Conservation (phyloP, 306 rosid genomes). For the Citrullus colocynthis region DNA sequence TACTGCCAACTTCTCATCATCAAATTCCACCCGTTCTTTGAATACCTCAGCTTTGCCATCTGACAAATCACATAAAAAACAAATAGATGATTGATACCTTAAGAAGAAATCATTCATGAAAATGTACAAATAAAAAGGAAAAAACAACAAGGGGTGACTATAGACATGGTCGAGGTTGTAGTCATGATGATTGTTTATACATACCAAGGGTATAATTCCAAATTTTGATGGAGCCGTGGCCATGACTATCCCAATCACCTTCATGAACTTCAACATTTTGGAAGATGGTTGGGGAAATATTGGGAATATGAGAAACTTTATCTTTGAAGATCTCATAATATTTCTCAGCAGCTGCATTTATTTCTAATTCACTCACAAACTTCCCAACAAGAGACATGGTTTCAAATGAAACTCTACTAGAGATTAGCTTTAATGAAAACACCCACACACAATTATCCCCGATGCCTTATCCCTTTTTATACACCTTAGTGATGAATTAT, state of each 20-base stretch:
- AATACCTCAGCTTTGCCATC: neutral
- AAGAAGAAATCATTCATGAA: too few species aligned
- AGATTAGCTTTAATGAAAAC: neutral
- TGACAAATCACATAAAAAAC: neutral
- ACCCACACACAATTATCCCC: neutral
- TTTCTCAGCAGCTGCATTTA: neutral
- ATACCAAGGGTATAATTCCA: slow-evolving; percentile 11
- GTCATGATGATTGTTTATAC: neutral
- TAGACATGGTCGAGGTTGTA: too few species aligned
- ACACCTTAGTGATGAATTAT: neutral
- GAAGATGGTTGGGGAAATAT: neutral
- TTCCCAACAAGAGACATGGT: neutral
- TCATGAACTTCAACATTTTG: neutral
- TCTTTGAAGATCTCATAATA: too few species aligned
- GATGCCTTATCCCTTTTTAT: neutral
- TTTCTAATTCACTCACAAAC: neutral
- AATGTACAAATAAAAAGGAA: too few species aligned
- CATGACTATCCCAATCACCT: neutral
- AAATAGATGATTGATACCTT: too few species aligned
- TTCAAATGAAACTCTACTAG: neutral
- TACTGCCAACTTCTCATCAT: neutral
- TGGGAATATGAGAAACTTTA: neutral
- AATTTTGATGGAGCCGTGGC: neutral
- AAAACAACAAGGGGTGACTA: too few species aligned
- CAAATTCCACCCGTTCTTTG: neutral